Evolutionary conservation across 2,329 filamentous ascomycete genomes (phyloP).

Genomic region (Penicillium brevicompactum): DNA sequence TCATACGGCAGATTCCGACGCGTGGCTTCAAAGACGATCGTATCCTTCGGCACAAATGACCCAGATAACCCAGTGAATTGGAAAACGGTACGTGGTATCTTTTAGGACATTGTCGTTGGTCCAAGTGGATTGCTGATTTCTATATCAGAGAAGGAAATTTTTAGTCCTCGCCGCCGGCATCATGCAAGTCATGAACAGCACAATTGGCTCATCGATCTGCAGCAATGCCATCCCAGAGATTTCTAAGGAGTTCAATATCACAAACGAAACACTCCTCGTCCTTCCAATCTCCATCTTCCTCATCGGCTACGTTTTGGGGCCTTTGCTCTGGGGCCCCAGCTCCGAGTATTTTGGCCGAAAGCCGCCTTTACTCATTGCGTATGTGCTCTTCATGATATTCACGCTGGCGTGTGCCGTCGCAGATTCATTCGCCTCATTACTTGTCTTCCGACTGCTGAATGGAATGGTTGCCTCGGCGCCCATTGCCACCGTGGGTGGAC

Average conservation of each 20-base stretch:
- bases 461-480: slow-evolving; percentile 50
- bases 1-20: slow-evolving; percentile 33
- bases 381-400: slow-evolving; percentile 47
- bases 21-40: slow-evolving; percentile 39
- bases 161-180: slow-evolving; percentile 40
- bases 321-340: slow-evolving; percentile 47
- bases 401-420: slow-evolving; percentile 49
- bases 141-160: slow-evolving; percentile 28
- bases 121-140: background rate
- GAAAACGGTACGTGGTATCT: slow-evolving; percentile 27
- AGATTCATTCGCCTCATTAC: slow-evolving; percentile 42
- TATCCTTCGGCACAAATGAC: slow-evolving; percentile 38
- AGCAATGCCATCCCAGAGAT: slow-evolving; percentile 43
- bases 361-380: slow-evolving; percentile 52
- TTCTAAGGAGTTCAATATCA: slow-evolving; percentile 36
- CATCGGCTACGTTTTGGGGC: slow-evolving; percentile 46
- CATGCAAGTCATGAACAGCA: slow-evolving; percentile 45
- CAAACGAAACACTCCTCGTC: slow-evolving; percentile 35
- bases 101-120: background rate
- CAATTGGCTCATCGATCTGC: slow-evolving; percentile 43
- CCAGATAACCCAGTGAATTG: slow-evolving; percentile 39
- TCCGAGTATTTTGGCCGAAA: slow-evolving; percentile 48
- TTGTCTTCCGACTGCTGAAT: slow-evolving; percentile 49
- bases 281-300: slow-evolving; percentile 46
- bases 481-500: slow-evolving; percentile 47